These are phyloP conservation scores for Tetrahymena elliotti DNA, from an alignment of 73 alveolate species.

Conservation along the genomic window DNA sequence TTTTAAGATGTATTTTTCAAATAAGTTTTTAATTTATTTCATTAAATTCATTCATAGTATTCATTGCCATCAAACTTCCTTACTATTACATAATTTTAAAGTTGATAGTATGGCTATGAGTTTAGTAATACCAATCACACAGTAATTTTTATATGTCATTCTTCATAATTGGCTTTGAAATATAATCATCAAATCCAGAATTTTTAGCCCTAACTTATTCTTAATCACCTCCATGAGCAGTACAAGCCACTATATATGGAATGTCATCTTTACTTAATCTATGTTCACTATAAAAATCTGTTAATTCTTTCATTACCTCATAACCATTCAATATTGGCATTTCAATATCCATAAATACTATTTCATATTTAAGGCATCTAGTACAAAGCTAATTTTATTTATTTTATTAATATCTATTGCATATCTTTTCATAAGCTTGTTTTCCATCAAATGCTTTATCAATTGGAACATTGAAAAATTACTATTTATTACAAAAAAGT, in stretches of 20 bases:
- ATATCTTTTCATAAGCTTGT: constrained; percentile 2
- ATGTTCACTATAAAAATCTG: neutral
- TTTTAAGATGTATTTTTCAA: neutral
- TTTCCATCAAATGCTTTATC: constrained; percentile 38
- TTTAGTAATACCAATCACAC: neutral
- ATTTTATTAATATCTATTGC: neutral
- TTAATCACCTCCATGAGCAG: constrained; percentile 29
- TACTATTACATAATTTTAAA: neutral
- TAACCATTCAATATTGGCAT: constrained; percentile 43
- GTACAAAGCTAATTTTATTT: neutral
- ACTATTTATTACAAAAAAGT: neutral
- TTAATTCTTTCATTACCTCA: neutral
- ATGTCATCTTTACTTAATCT: neutral
- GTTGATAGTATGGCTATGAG: neutral
- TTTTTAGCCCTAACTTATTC: neutral
- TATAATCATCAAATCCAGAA: constrained; percentile 26
- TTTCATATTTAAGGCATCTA: neutral
- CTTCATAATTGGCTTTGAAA: constrained; percentile 24
- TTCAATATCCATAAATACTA: constrained; percentile 40
- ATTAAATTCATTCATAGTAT: neutral
- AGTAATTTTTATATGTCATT: constrained; percentile 1
- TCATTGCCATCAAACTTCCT: neutral
- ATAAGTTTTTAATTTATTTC: neutral
- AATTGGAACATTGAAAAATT: neutral
- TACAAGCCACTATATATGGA: constrained; percentile 13